Evolutionary conservation across 202 grass and related monocot genomes (phyloP).

Genomic region (Dendrocalamus latiflorus): DNA sequence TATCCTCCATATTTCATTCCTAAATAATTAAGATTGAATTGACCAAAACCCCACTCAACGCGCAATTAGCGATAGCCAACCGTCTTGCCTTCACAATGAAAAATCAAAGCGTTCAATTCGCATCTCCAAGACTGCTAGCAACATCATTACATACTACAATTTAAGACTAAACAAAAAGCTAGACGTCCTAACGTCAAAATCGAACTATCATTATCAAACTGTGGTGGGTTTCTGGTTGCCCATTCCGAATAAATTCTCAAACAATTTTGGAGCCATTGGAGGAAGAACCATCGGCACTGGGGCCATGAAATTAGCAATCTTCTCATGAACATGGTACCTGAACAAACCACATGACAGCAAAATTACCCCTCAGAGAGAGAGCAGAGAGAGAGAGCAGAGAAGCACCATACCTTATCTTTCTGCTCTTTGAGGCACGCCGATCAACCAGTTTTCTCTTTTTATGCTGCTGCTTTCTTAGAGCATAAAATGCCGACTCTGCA

Average conservation of each 20-base stretch:
- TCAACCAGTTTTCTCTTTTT: no score
- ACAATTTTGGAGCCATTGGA: conserved; percentile 72
- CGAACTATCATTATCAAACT: background rate
- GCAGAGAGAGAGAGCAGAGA: background rate
- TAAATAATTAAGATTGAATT: no score
- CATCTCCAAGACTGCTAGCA: background rate
- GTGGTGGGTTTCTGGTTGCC: conserved; percentile 21
- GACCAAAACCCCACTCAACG: no score
- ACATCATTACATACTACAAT: background rate
- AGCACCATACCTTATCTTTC: no score
- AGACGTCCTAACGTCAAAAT: background rate
- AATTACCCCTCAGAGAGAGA: no score
- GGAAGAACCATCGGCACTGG: conserved; percentile 58
- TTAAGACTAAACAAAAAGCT: background rate
- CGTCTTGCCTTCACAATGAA: no score
- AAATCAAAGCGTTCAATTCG: background rate
- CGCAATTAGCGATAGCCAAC: no score
- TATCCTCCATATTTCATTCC: no score
- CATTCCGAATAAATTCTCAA: conserved; percentile 73
- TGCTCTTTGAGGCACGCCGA: no score
- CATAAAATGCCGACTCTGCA: conserved; percentile 73
- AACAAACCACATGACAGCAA: background rate
- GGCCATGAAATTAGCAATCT: conserved; percentile 92
- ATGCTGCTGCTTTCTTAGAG: no score
- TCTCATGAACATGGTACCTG: conserved; percentile 86